Evolutionary conservation across 2,329 filamentous ascomycete genomes (phyloP).

Genomic region (Phoma herbarum): DNA sequence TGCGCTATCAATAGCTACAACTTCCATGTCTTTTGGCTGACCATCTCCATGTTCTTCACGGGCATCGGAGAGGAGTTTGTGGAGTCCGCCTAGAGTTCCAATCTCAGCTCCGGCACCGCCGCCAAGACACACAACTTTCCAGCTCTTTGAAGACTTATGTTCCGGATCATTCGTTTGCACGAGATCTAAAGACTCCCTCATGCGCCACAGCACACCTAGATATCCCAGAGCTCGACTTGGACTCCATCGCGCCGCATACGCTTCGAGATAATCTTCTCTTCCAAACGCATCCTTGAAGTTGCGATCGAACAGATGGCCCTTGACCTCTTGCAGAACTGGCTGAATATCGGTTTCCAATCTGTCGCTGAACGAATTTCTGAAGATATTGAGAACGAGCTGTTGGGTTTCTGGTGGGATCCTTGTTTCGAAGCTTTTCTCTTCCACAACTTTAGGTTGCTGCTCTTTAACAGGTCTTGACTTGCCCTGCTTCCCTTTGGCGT

Average conservation of each 20-base stretch:
- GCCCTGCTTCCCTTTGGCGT: conserved; percentile 27
- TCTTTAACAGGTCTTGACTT: conserved; percentile 20
- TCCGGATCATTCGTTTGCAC: too few species aligned
- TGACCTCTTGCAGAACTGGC: conserved; percentile 78
- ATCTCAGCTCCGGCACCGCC: conserved; percentile 74
- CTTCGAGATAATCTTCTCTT: conserved; percentile 73
- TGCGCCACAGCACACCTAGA: conserved; percentile 63
- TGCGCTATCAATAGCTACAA: conserved; percentile 82
- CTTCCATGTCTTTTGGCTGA: conserved; percentile 33
- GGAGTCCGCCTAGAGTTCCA: conserved; percentile 66
- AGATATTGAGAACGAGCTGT: conserved; percentile 77
- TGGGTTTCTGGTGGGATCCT: conserved; percentile 64
- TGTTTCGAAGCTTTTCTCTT: conserved; percentile 20
- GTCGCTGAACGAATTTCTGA: conserved; percentile 68
- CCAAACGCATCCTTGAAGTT: conserved; percentile 86
- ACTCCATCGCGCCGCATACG: conserved; percentile 92
- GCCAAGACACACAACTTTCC: conserved; percentile 65
- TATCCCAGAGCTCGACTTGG: conserved; percentile 86
- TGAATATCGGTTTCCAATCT: conserved; percentile 57
- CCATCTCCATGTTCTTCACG: conserved; percentile 8
- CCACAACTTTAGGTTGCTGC: conserved; percentile 16
- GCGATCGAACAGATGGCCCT: conserved; percentile 83
- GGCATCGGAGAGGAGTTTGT: conserved; percentile 48
- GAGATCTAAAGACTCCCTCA: conserved; percentile 35
- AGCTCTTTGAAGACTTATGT: too few species aligned